A percentile compares a stretch with the other conserved stretches of the same genome.
Evolutionary conservation across 148 eudicot genomes (phyloP).

Genomic region (Diospyros kaki): DNA sequence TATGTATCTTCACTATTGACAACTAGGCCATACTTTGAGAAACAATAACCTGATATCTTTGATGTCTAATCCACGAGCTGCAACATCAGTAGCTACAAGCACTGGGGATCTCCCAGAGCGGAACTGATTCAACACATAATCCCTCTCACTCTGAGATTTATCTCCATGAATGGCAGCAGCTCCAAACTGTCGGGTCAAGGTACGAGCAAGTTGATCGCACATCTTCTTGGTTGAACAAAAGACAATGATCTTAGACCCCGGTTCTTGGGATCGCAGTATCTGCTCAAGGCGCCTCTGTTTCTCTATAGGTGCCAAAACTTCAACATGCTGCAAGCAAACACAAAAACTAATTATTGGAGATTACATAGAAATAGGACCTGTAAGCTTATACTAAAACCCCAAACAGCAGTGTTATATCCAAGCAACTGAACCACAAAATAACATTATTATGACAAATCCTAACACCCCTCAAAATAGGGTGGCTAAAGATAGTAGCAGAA

Average conservation of each 20-base stretch:
- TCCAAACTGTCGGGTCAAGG: slow-evolving; percentile 62
- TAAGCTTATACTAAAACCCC: background rate
- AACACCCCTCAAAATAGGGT: background rate
- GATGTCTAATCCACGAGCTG: slow-evolving; percentile 89
- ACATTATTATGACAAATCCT: background rate
- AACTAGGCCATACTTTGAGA: background rate
- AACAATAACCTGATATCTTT: slow-evolving; percentile 77
- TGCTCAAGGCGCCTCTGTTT: slow-evolving; percentile 78
- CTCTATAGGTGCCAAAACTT: slow-evolving; percentile 60
- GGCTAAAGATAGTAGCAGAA: background rate
- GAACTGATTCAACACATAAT: slow-evolving; percentile 69
- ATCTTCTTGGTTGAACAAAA: slow-evolving; percentile 95
- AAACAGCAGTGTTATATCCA: no score
- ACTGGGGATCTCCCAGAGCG: slow-evolving; percentile 77
- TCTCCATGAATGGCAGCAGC: slow-evolving; percentile 97
- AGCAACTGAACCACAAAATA: background rate
- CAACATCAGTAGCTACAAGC: slow-evolving; percentile 99
- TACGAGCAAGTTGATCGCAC: slow-evolving; percentile 89
- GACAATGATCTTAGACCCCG: slow-evolving; percentile 89
- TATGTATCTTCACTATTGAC: background rate
- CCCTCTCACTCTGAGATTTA: slow-evolving; percentile 82
- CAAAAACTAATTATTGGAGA: slow-evolving; percentile 3
- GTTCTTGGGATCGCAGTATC: slow-evolving; percentile 82
- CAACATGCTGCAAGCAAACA: slow-evolving; percentile 52
- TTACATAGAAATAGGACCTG: background rate